Evolutionary conservation across 495 filamentous ascomycete genomes (phyloP).

Genomic region (Penicillium manginii): DNA sequence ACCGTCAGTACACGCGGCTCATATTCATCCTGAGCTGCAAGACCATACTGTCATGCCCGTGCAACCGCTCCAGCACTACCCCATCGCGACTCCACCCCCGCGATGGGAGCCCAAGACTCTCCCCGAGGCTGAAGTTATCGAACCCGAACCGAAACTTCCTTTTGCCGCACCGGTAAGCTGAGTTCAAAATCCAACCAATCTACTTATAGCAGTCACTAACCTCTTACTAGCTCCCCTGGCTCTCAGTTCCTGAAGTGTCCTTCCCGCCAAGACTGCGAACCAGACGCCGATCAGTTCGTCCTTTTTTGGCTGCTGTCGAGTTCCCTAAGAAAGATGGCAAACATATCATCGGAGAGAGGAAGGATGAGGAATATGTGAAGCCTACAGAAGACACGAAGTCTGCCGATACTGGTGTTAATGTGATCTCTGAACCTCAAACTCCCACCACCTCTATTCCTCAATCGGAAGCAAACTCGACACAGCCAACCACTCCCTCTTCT

Average conservation of each 20-base stretch:
- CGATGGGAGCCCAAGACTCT: constrained; percentile 31
- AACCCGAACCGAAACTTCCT: constrained; percentile 32
- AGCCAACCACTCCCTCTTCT: constrained; percentile 73
- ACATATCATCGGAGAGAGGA: constrained; percentile 26
- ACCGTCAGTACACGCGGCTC: constrained; percentile 34
- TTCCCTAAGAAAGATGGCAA: constrained; percentile 50
- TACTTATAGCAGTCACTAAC: constrained; percentile 11
- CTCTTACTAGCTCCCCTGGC: constrained; percentile 71
- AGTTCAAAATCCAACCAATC: background rate
- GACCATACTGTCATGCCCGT: constrained; percentile 37
- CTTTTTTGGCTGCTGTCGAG: constrained; percentile 46
- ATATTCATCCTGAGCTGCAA: constrained; percentile 36
- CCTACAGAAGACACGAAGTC: constrained; percentile 21
- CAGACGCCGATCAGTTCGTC: constrained; percentile 45
- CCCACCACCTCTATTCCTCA: constrained; percentile 67
- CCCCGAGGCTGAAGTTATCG: constrained; percentile 3
- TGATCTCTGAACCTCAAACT: constrained; percentile 62
- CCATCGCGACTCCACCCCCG: constrained; percentile 35
- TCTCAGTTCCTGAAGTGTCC: constrained; percentile 66
- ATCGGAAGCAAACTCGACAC: constrained; percentile 67
- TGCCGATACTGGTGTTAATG: constrained; percentile 34
- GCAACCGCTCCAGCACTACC: constrained; percentile 31
- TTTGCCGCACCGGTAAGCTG: constrained; percentile 69
- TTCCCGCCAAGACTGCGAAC: constrained; percentile 62
- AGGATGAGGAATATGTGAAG: constrained; percentile 22